Conservation (phyloP, 1,139 yeast genomes). For the Tardiomyces depauwii region DNA sequence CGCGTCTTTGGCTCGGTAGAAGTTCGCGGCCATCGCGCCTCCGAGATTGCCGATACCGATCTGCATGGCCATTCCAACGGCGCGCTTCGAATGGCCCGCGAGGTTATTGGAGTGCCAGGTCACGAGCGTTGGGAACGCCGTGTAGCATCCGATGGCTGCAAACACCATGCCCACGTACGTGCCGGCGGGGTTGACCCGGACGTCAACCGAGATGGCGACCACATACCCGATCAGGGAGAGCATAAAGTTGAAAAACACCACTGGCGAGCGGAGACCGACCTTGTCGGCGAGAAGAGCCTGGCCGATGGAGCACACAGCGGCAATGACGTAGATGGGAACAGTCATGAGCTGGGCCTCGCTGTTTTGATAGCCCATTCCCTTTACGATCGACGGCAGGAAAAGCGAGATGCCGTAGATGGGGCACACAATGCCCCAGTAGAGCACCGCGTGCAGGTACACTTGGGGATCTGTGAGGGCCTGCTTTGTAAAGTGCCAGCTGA, state of each 20-base stretch:
- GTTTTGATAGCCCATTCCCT: conserved; percentile 35
- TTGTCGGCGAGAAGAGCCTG: conserved; percentile 33
- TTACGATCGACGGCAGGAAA: conserved; percentile 36
- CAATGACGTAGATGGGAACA: conserved; percentile 37
- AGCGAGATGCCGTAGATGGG: conserved; percentile 37
- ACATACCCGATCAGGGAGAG: conserved; percentile 19
- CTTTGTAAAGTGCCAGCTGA: not conserved
- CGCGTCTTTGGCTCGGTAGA: conserved; percentile 20
- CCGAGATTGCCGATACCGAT: conserved; percentile 34
- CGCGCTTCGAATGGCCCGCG: conserved; percentile 32
- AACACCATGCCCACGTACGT: conserved; percentile 30
- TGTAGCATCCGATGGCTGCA: conserved; percentile 33
- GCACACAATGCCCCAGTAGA: conserved; percentile 35
- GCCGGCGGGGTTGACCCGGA: conserved; percentile 7
- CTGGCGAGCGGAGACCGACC: conserved; percentile 15
- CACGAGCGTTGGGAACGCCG: conserved; percentile 28
- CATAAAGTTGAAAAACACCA: conserved; percentile 7
- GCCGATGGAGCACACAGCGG: conserved; percentile 30
- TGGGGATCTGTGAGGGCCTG: conserved; percentile 27
- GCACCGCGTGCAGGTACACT: conserved; percentile 32
- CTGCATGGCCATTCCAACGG: conserved; percentile 31
- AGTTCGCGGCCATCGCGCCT: conserved; percentile 33
- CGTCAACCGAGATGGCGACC: conserved; percentile 28
- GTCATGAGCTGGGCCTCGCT: conserved; percentile 36
- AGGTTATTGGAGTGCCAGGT: conserved; percentile 32